These are phyloP conservation scores for Aspergillus quadricinctus DNA, from an alignment of 2,329 filamentous ascomycete genomes.

Conservation along the genomic window DNA sequence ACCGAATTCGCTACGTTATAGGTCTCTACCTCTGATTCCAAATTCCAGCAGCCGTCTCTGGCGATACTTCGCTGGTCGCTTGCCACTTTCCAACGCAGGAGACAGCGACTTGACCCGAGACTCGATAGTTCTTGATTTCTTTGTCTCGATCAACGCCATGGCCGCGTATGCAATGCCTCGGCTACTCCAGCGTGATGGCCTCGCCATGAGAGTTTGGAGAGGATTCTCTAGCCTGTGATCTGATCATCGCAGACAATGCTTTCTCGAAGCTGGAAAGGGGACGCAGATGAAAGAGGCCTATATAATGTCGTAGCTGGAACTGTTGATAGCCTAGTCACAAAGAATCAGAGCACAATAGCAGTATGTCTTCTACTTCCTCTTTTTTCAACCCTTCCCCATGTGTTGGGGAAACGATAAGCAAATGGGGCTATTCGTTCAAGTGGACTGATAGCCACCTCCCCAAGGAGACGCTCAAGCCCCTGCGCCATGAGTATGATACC, in stretches of 20 bases:
- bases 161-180: not conserved
- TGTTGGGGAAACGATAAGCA: slow-evolving; percentile 5
- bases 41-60: too few relatives aligned
- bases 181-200: too few relatives aligned
- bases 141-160: not conserved
- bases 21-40: too few relatives aligned
- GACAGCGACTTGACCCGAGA: not conserved
- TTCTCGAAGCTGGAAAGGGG: too few relatives aligned
- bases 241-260: not conserved
- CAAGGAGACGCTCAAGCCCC: slow-evolving; percentile 5
- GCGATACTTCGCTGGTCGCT: too few relatives aligned
- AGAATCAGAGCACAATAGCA: not conserved
- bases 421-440: slow-evolving; percentile 16
- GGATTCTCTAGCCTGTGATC: not conserved
- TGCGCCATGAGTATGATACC: slow-evolving; percentile 16
- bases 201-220: too few relatives aligned
- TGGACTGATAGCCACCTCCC: slow-evolving; percentile 13
- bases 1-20: too few relatives aligned
- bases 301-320: not conserved
- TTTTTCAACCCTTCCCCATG: not conserved
- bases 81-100: too few relatives aligned
- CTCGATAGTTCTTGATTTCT: not conserved
- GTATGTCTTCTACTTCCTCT: not conserved
- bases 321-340: not conserved
- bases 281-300: too few relatives aligned